These are phyloP conservation scores for Leishmania guyanensis DNA, from an alignment of 208 protist species.

Conservation along the genomic window DNA sequence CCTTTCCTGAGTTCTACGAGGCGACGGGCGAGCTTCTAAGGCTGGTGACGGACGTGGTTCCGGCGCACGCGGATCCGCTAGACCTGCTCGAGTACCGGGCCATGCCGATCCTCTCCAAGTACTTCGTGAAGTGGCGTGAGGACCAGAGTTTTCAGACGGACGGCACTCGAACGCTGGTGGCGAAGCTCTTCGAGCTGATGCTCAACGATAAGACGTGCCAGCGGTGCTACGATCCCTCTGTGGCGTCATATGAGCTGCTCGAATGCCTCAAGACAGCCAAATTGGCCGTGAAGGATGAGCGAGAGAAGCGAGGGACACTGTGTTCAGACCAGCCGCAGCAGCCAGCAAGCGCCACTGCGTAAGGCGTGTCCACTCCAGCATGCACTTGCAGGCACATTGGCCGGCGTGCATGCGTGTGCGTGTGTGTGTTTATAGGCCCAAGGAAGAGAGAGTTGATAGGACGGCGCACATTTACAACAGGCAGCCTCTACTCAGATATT, in stretches of 20 bases:
- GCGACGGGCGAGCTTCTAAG: slow-evolving; percentile 60
- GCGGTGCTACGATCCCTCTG: slow-evolving; percentile 77
- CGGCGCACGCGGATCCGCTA: slow-evolving; percentile 59
- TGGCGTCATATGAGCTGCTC: slow-evolving; percentile 83
- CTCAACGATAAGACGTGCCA: slow-evolving; percentile 82
- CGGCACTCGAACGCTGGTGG: slow-evolving; percentile 59
- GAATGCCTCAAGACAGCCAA: slow-evolving; percentile 79
- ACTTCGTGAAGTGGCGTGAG: slow-evolving; percentile 83
- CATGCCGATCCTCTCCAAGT: slow-evolving; percentile 87
- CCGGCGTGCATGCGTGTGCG: background rate
- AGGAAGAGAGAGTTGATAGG: too few species aligned
- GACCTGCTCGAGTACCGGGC: slow-evolving; percentile 85
- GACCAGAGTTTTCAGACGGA: slow-evolving; percentile 79
- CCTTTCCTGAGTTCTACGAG: slow-evolving; percentile 89
- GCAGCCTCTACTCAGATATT: background rate
- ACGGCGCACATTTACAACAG: background rate
- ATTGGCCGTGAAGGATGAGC: slow-evolving; percentile 49
- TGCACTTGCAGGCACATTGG: background rate
- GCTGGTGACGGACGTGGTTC: slow-evolving; percentile 61
- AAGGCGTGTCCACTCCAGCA: too few species aligned
- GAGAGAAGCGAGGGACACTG: slow-evolving; percentile 28
- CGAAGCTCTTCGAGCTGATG: slow-evolving; percentile 70
- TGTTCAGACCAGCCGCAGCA: background rate
- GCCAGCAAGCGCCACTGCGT: background rate
- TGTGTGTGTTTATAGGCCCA: background rate